A percentile compares a stretch with the other conserved stretches of the same genome.
Evolutionary conservation across 257 asterid genomes (phyloP).

Genomic region (Nicotiana knightiana): DNA sequence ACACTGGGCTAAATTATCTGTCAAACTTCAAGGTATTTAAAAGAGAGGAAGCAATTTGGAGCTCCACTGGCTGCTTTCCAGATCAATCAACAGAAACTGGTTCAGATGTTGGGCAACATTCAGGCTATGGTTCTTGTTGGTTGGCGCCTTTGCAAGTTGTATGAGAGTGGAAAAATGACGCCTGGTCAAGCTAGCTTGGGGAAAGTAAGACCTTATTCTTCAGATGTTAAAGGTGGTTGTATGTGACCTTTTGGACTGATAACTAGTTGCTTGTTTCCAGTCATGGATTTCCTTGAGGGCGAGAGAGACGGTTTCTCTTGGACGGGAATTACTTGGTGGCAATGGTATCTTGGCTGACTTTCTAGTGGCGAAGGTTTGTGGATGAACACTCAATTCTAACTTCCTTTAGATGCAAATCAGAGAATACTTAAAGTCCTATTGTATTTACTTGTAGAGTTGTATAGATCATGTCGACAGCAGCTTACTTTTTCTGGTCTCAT

Average conservation of each 20-base stretch:
- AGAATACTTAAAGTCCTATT: not conserved
- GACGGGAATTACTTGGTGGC: slow-evolving; percentile 93
- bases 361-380: slow-evolving; percentile 75
- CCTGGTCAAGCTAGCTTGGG: slow-evolving; percentile 96
- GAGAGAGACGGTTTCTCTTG: slow-evolving; percentile 81
- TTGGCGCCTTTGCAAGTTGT: slow-evolving; percentile 94
- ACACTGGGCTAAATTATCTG: not conserved
- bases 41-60: slow-evolving; percentile 97
- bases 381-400: not conserved
- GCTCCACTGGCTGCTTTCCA: slow-evolving; percentile 97
- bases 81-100: slow-evolving; percentile 85
- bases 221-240: not conserved
- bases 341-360: slow-evolving; percentile 78
- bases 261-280: slow-evolving; percentile 24
- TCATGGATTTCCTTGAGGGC: slow-evolving; percentile 79
- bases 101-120: slow-evolving; percentile 74
- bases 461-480: not conserved
- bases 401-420: not conserved
- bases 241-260: not conserved
- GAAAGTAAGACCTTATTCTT: slow-evolving; percentile 44
- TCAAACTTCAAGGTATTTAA: slow-evolving; percentile 57
- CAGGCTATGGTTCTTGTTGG: slow-evolving; percentile 90
- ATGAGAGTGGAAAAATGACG: slow-evolving; percentile 92
- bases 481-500: not conserved
- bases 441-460: too few relatives aligned